Evolutionary conservation across 371 early-diverging fungal species (phyloP).

Genomic region (Mucor racemosus): DNA sequence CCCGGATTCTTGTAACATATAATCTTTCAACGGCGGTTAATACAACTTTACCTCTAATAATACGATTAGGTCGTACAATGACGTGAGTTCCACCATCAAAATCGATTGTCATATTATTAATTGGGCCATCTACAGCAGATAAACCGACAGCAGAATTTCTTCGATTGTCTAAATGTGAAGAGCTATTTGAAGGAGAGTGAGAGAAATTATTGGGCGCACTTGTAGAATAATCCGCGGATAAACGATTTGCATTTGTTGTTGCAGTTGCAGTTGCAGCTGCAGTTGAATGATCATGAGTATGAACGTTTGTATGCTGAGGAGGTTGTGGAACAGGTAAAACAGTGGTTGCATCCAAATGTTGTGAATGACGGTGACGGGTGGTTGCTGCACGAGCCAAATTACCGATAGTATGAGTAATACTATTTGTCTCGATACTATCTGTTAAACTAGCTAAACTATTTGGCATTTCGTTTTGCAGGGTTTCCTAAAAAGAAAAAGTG

Average conservation of each 20-base stretch:
- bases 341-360: neutral
- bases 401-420: constrained; percentile 25
- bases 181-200: neutral
- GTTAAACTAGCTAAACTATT: constrained; percentile 16
- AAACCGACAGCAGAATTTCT: neutral
- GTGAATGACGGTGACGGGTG: constrained; percentile 20
- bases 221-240: constrained; percentile 9
- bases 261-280: no score
- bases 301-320: constrained; percentile 31
- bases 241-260: neutral
- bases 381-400: constrained; percentile 34
- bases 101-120: constrained; percentile 27
- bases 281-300: neutral
- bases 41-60: constrained; percentile 47
- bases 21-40: constrained; percentile 37
- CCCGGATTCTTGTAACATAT: constrained; percentile 47
- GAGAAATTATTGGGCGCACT: neutral
- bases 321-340: constrained; percentile 26
- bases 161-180: neutral
- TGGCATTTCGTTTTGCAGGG: constrained; percentile 10
- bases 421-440: constrained; percentile 16
- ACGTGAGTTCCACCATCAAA: constrained; percentile 55
- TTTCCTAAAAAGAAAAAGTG: neutral
- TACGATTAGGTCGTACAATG: constrained; percentile 53
- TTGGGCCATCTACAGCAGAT: constrained; percentile 10